A percentile compares a stretch with the other conserved stretches of the same genome.
Evolutionary conservation across 1,284 basidiomycete species (phyloP).

Genomic region (Xanthoconium separans): DNA sequence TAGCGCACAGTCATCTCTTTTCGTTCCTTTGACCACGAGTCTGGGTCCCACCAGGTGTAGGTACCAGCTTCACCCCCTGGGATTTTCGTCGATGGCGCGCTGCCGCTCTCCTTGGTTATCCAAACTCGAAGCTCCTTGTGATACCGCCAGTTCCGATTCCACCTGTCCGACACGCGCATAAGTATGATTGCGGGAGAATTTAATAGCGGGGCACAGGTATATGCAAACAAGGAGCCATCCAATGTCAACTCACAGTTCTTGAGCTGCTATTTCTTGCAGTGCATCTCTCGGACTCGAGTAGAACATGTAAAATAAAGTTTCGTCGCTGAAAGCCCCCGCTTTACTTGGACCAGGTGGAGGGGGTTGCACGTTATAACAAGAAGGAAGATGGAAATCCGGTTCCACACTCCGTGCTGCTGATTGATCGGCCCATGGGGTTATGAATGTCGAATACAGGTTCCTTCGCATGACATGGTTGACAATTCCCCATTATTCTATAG

Average conservation of each 20-base stretch:
- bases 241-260: conserved; percentile 78
- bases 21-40: conserved; percentile 83
- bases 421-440: conserved; percentile 95
- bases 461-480: conserved; percentile 35
- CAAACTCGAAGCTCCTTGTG: conserved; percentile 95
- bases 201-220: not conserved
- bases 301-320: conserved; percentile 99
- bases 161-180: conserved; percentile 47
- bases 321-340: conserved; percentile 89
- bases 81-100: conserved; percentile 82
- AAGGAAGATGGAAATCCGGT: conserved; percentile 89
- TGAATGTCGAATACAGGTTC: conserved; percentile 90
- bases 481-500: conserved; percentile 16
- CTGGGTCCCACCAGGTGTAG: conserved; percentile 92
- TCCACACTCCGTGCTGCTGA: conserved; percentile 81
- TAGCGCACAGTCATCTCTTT: conserved; percentile 89
- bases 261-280: conserved; percentile 92
- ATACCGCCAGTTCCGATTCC: conserved; percentile 96
- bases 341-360: conserved; percentile 88
- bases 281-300: conserved; percentile 93
- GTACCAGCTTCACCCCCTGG: conserved; percentile 86
- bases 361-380: conserved; percentile 93
- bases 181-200: not conserved
- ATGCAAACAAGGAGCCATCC: not conserved
- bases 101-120: conserved; percentile 92